Evolutionary conservation across 768 basidiomycete species (phyloP).

Genomic region (Pleurotus salmoneostramineus): DNA sequence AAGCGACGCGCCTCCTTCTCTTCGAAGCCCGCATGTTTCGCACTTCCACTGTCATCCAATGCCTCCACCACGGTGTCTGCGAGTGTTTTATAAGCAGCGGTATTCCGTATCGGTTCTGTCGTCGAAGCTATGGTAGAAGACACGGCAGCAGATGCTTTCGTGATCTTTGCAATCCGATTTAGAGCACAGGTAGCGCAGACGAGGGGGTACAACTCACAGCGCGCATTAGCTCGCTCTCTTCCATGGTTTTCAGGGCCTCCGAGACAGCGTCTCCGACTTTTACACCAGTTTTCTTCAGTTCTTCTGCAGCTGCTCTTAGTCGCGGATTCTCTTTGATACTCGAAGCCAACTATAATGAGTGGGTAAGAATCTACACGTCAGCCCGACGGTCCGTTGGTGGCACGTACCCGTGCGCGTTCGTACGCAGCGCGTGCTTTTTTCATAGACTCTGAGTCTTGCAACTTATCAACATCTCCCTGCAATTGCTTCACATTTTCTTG

Average conservation of each 20-base stretch:
- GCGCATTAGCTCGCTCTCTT: conserved; percentile 91
- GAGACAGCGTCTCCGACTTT: conserved; percentile 93
- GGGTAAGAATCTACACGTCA: neutral
- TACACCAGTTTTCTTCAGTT: conserved; percentile 83
- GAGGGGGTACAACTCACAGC: conserved; percentile 46
- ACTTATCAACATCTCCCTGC: conserved; percentile 95
- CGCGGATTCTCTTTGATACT: conserved; percentile 96
- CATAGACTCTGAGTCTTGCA: conserved; percentile 97
- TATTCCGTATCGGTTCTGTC: conserved; percentile 96
- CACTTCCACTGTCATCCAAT: conserved; percentile 88
- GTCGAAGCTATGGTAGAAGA: conserved; percentile 83
- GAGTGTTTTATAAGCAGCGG: conserved; percentile 88
- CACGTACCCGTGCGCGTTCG: conserved; percentile 85
- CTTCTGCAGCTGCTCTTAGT: conserved; percentile 88
- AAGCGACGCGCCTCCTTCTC: conserved; percentile 87
- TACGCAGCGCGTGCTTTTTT: conserved; percentile 88
- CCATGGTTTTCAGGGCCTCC: conserved; percentile 89
- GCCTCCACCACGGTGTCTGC: conserved; percentile 89
- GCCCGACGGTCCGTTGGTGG: neutral
- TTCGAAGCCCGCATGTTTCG: conserved; percentile 94
- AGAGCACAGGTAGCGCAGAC: neutral
- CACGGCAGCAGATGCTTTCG: conserved; percentile 79
- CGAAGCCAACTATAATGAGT: conserved; percentile 63
- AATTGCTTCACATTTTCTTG: conserved; percentile 97
- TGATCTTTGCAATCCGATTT: conserved; percentile 49